phyloP scores from a whole-genome alignment of 352 stramenopile genomes.

The Plasmopara muralis region DNA sequence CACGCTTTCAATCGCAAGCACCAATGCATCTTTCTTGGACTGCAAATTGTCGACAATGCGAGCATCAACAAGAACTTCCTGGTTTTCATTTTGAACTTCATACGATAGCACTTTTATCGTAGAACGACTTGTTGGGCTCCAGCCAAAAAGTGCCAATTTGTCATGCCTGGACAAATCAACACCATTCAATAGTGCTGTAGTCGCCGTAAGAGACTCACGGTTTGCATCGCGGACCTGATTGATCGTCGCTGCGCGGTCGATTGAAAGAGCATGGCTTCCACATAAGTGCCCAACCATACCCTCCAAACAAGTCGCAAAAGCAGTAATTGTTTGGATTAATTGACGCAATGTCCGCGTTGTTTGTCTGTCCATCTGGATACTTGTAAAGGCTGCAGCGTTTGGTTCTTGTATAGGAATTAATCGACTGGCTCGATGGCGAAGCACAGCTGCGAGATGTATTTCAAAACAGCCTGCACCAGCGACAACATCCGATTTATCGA shows the following conservation, averaged over 20 bases:
- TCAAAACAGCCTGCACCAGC: constrained; percentile 45
- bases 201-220: constrained; percentile 7
- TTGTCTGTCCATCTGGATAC: constrained; percentile 4
- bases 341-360: constrained; percentile 21
- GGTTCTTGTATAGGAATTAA: constrained; percentile 3
- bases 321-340: constrained; percentile 21
- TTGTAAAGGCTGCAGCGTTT: neutral
- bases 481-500: constrained; percentile 35
- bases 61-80: constrained; percentile 23
- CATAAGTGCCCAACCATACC: constrained; percentile 18
- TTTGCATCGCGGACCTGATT: constrained; percentile 28
- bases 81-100: neutral
- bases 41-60: constrained; percentile 37
- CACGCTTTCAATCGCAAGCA: constrained; percentile 37
- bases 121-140: constrained; percentile 19
- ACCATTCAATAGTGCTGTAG: neutral
- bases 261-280: constrained; percentile 6
- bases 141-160: constrained; percentile 30
- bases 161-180: constrained; percentile 1
- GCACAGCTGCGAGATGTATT: constrained; percentile 34
- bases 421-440: constrained; percentile 25
- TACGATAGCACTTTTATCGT: constrained; percentile 23
- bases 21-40: constrained; percentile 37
- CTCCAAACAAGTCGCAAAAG: constrained; percentile 25
- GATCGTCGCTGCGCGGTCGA: constrained; percentile 15